These are phyloP conservation scores for Tuber umbilicatum DNA, from an alignment of 495 filamentous ascomycete species.

Conservation along the genomic window DNA sequence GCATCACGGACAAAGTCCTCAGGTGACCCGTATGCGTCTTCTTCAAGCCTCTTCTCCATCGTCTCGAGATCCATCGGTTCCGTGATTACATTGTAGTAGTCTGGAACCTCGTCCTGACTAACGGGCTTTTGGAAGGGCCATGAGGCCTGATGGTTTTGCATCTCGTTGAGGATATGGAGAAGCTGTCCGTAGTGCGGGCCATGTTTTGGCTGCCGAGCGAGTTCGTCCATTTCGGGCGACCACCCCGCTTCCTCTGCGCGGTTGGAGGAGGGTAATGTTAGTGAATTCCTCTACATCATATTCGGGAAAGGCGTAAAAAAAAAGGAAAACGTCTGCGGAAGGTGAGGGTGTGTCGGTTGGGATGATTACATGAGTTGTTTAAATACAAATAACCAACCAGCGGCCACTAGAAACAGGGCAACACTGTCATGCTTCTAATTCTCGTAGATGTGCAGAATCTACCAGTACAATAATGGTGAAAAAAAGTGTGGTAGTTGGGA, in stretches of 20 bases:
- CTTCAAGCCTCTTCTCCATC: slow-evolving; percentile 93
- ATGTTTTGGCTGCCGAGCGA: slow-evolving; percentile 92
- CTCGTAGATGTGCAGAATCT: not conserved
- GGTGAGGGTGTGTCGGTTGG: not conserved
- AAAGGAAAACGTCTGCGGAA: not conserved
- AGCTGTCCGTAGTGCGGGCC: slow-evolving; percentile 94
- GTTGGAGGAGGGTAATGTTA: not conserved
- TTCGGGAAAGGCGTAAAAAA: not conserved
- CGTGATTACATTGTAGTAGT: slow-evolving; percentile 98
- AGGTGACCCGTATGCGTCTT: slow-evolving; percentile 80
- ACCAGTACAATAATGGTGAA: not conserved
- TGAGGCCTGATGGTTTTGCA: slow-evolving; percentile 83
- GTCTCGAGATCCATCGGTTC: slow-evolving; percentile 95
- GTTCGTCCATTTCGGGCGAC: slow-evolving; percentile 94
- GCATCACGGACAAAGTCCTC: slow-evolving; percentile 94
- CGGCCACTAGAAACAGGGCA: not conserved
- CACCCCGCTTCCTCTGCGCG: slow-evolving; percentile 57
- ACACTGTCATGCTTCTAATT: not conserved
- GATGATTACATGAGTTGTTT: not conserved
- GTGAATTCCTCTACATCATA: slow-evolving; percentile 15
- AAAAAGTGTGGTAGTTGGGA: not conserved
- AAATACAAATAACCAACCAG: slow-evolving; percentile 1
- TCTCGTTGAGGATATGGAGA: slow-evolving; percentile 83
- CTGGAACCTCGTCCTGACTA: slow-evolving; percentile 86
- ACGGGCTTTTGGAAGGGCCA: slow-evolving; percentile 96